A percentile compares a stretch with the other conserved stretches of the same genome.
phyloP scores from a whole-genome alignment of 1,284 basidiomycete species.

The Trametes versicolor region DNA sequence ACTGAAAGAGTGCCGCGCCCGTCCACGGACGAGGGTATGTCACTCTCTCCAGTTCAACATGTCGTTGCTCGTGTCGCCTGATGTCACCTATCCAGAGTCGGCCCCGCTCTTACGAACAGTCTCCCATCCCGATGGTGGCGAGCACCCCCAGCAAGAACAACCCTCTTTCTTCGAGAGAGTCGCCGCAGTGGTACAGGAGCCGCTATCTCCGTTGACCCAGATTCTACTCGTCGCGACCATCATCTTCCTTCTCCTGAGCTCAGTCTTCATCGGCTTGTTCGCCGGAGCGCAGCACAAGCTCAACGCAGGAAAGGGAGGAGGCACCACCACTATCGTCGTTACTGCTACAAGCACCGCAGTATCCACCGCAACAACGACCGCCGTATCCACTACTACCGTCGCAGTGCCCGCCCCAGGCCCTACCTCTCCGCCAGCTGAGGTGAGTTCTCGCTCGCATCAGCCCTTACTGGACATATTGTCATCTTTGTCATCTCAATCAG shows the following conservation, averaged over 20 bases:
- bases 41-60: conserved; percentile 13
- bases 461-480: not conserved
- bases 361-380: conserved; percentile 38
- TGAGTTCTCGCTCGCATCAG: conserved; percentile 36
- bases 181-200: conserved; percentile 70
- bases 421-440: conserved; percentile 60
- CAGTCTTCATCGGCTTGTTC: conserved; percentile 93
- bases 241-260: conserved; percentile 82
- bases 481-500: conserved; percentile 43
- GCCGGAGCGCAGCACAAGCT: conserved; percentile 86
- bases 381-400: conserved; percentile 47
- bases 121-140: conserved; percentile 40
- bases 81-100: conserved; percentile 38
- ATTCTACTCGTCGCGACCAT: conserved; percentile 81
- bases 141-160: conserved; percentile 13
- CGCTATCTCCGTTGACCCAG: conserved; percentile 87
- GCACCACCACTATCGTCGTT: conserved; percentile 44
- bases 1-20: conserved; percentile 35
- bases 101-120: conserved; percentile 45
- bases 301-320: conserved; percentile 53
- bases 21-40: conserved; percentile 41
- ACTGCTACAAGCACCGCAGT: conserved; percentile 38
- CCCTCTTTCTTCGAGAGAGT: conserved; percentile 57
- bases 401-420: conserved; percentile 50
- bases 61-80: conserved; percentile 29